Conservation (phyloP, 2,329 filamentous ascomycete genomes). For the Coniochaeta prunicola region DNA sequence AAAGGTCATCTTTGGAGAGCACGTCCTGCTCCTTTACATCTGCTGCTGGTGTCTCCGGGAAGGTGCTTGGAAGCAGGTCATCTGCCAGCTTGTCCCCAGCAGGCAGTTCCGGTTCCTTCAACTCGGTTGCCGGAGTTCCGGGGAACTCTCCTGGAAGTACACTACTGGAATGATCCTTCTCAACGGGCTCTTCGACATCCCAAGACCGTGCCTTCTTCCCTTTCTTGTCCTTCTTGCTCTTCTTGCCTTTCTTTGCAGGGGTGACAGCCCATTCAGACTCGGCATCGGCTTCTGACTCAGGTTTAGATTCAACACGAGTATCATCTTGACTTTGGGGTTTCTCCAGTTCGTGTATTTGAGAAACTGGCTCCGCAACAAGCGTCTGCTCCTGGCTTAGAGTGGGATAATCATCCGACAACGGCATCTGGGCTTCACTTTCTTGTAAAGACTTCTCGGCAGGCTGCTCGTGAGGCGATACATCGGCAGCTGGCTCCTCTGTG, state of each 20-base stretch:
- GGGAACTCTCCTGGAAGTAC: background rate
- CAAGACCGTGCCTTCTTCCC: conserved; percentile 10
- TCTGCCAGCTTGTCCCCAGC: background rate
- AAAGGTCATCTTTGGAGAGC: background rate
- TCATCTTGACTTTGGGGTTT: background rate
- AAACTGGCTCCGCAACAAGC: background rate
- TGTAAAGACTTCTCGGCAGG: background rate
- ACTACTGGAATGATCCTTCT: background rate
- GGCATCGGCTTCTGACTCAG: background rate
- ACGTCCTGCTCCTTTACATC: background rate
- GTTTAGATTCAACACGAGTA: background rate
- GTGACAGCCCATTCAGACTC: background rate
- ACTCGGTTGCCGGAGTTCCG: background rate
- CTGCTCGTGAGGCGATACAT: background rate
- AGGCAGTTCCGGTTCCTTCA: background rate
- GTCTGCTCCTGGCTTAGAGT: background rate
- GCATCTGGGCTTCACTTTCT: background rate
- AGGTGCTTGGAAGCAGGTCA: background rate
- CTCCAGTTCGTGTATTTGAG: background rate
- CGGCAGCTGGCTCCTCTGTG: conserved; percentile 1
- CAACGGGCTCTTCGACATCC: conserved; percentile 6
- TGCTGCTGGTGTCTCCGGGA: background rate
- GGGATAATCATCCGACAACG: background rate
- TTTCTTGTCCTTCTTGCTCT: conserved; percentile 24
- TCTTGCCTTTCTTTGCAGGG: conserved; percentile 20